Conservation (phyloP, 345 rosid genomes). For the Lepidium didymum region DNA sequence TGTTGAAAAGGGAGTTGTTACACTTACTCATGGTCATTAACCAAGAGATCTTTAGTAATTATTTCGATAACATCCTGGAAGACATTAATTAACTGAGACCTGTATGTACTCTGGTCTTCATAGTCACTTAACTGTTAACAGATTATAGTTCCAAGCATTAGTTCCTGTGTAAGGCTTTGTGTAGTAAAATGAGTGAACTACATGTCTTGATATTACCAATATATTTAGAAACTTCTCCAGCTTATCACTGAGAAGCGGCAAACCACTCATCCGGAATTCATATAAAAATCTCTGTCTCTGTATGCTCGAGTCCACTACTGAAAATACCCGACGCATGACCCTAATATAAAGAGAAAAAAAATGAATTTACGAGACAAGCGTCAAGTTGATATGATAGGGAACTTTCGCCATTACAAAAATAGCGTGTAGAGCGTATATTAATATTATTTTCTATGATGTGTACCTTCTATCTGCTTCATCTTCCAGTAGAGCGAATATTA, state of each 20-base stretch:
- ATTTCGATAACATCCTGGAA: slow-evolving; percentile 93
- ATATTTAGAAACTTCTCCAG: slow-evolving; percentile 66
- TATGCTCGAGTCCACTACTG: slow-evolving; percentile 45
- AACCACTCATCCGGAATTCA: slow-evolving; percentile 58
- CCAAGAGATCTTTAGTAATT: slow-evolving; percentile 65
- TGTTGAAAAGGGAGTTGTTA: neutral
- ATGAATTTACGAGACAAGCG: neutral
- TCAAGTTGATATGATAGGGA: neutral
- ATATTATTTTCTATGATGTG: neutral
- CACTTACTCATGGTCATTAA: slow-evolving; percentile 66
- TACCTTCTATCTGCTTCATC: slow-evolving; percentile 61
- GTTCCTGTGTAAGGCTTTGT: neutral
- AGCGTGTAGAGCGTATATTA: neutral
- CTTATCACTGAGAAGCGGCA: slow-evolving; percentile 63
- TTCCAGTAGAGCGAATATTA: slow-evolving; percentile 49
- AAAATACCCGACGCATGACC: slow-evolving; percentile 42
- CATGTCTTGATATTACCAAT: slow-evolving; percentile 45
- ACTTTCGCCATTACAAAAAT: neutral
- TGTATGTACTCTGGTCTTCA: slow-evolving; percentile 39
- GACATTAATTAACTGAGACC: slow-evolving; percentile 66
- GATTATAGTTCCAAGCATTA: slow-evolving; percentile 16
- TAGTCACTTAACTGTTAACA: slow-evolving; percentile 42
- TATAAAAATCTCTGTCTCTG: slow-evolving; percentile 38
- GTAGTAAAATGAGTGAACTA: neutral
- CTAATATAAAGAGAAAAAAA: slow-evolving; percentile 32